A percentile compares a stretch with the other conserved stretches of the same genome.
phyloP scores from a whole-genome alignment of 352 stramenopile genomes.

The Globisporangium abappressorium region DNA sequence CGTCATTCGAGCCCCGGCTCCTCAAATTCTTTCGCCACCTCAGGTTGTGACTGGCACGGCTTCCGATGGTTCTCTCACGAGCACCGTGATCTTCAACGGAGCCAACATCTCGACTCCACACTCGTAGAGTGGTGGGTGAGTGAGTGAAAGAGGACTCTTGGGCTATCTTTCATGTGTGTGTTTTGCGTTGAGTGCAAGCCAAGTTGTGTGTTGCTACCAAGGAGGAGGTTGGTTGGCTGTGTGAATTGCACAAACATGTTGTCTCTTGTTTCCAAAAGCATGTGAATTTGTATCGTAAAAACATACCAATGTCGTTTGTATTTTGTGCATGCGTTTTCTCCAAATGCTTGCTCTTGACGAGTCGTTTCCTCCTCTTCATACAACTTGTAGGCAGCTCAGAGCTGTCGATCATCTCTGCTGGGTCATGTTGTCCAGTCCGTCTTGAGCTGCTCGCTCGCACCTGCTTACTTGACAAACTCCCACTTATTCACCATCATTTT shows the following conservation, averaged over 20 bases:
- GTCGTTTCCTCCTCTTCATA: too few relatives aligned
- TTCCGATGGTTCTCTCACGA: constrained; percentile 7
- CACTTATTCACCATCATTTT: constrained; percentile 99
- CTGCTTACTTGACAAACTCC: constrained; percentile 90
- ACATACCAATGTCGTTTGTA: neutral
- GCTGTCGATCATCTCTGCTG: too few relatives aligned
- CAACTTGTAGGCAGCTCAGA: too few relatives aligned
- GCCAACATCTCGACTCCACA: constrained; percentile 9
- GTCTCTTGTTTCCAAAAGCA: neutral
- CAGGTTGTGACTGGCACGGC: constrained; percentile 4
- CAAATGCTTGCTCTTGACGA: too few relatives aligned
- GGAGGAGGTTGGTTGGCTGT: neutral
- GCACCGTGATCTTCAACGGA: constrained; percentile 10
- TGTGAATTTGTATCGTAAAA: neutral
- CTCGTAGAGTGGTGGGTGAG: neutral
- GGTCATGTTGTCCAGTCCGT: neutral
- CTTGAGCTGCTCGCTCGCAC: neutral
- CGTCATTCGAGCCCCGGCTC: neutral
- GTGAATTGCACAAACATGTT: neutral
- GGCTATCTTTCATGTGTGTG: neutral
- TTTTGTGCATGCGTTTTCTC: neutral
- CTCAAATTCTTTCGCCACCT: neutral
- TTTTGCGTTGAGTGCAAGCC: neutral
- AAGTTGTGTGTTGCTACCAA: neutral
- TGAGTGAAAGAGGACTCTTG: neutral